Base-by-base conservation (phyloP, 495 filamentous ascomycete species). In the Aspergillus haitiensis region DNA sequence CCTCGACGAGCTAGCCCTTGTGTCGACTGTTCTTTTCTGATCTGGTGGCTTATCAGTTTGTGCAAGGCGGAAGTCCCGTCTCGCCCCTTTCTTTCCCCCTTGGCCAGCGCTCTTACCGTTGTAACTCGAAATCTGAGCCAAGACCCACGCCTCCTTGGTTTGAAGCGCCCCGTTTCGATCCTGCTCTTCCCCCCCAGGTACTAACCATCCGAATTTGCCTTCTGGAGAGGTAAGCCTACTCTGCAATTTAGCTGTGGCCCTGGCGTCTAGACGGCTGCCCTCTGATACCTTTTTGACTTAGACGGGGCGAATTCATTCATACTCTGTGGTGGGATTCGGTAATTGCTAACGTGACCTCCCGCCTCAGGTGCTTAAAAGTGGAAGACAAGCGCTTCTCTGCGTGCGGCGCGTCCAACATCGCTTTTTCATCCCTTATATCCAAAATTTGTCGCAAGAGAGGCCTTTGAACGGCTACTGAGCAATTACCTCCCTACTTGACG, bases 61-160 rank as follows among this genome's bases (percentile, higher is more conserved):
- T 71, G 66, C 64, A 70, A 70, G 73, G 70, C 73, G 72, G 73
- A 31, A 65, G 47, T 63, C 54, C 70, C 68, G 70, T 75, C 69
- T 70, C 64, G 70, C 67, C 66, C 67, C 70, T 70, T 60, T 56
- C 61, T 57, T 27, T 58, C 66, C 60, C 58, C 58, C 48, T 68
- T 54, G 59, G 65, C 66, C 60, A 36, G 58, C 61, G 65, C 67
- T 70, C 64, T 60, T 55, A 62, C 66, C 68, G 70, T 46, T 16
- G 44, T 72, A 72, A 69, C 73, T 72, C 59, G 60, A 67, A 58
- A 65, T 52, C 65, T 67, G 59, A 64, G 63, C 63, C 64, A 70
- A 70, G 65, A 71, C 73, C 63, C 66, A 68, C 66, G 65, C 69
- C 72, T 74, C 72, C 64, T 63, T 73, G 66, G 68, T 62, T 60